phyloP scores from a whole-genome alignment of 805 yeast species.

The Sungouiella thailandica region DNA sequence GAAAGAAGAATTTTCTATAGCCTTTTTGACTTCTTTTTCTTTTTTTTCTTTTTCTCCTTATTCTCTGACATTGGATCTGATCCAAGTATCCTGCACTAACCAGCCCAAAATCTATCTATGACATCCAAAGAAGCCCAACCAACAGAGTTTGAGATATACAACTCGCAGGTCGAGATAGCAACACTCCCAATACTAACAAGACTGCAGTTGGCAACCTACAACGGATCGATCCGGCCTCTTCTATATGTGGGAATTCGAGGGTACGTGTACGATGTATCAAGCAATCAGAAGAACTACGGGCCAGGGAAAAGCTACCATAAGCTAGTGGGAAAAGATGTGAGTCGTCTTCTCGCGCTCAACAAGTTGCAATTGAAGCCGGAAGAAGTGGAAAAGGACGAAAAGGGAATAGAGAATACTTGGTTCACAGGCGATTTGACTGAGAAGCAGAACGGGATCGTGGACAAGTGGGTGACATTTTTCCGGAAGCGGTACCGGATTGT shows the following conservation, averaged over 20 bases:
- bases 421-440: constrained; percentile 50
- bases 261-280: constrained; percentile 70
- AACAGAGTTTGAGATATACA: constrained; percentile 25
- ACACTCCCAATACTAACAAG: constrained; percentile 31
- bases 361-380: constrained; percentile 22
- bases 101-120: too few species aligned
- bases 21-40: too few species aligned
- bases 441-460: constrained; percentile 54
- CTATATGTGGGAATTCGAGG: constrained; percentile 77
- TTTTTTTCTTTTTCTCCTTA: too few species aligned
- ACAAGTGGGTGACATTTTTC: constrained; percentile 72
- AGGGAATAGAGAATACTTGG: constrained; percentile 34
- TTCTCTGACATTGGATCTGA: too few species aligned
- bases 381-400: constrained; percentile 23
- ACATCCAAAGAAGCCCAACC: too few species aligned
- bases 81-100: too few species aligned
- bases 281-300: constrained; percentile 65
- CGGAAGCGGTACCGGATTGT: constrained; percentile 39
- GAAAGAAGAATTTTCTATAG: too few species aligned
- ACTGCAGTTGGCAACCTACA: constrained; percentile 25
- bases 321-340: constrained; percentile 73
- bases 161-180: constrained; percentile 25
- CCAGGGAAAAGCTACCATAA: constrained; percentile 69
- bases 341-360: constrained; percentile 70
- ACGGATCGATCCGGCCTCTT: constrained; percentile 27